Evolutionary conservation across 495 filamentous ascomycete species (phyloP).

Genomic region (Achaetomiella virescens): DNA sequence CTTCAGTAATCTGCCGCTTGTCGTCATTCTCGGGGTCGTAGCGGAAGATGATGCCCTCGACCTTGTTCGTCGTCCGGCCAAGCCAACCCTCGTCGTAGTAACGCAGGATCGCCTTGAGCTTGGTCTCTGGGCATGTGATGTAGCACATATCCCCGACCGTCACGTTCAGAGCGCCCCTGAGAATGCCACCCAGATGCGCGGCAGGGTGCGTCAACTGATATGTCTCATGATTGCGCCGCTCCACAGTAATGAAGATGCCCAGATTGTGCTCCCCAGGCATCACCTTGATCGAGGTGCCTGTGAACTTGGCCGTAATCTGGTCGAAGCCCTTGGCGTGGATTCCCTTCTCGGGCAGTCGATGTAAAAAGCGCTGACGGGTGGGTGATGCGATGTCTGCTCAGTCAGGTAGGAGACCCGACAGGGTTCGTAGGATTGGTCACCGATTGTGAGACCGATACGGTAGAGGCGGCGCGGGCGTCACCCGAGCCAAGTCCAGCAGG

Average conservation of each 20-base stretch:
- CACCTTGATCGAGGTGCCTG: conserved; percentile 87
- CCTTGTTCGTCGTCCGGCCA: conserved; percentile 79
- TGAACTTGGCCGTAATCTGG: conserved; percentile 96
- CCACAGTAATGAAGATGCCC: conserved; percentile 87
- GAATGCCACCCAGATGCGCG: conserved; percentile 83
- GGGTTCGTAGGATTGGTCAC: conserved; percentile 40
- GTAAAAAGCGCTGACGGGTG: conserved; percentile 93
- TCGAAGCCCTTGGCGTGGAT: conserved; percentile 86
- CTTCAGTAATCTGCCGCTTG: conserved; percentile 71
- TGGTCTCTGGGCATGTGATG: conserved; percentile 78
- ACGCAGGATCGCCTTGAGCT: conserved; percentile 81
- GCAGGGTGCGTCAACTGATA: conserved; percentile 93
- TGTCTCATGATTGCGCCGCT: conserved; percentile 73
- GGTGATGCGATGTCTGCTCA: conserved; percentile 97
- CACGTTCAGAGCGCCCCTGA: conserved; percentile 75
- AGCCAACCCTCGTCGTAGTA: conserved; percentile 96
- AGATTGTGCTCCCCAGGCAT: conserved; percentile 87
- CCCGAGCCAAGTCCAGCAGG: conserved; percentile 22
- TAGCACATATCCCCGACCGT: conserved; percentile 84
- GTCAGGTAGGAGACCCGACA: conserved; percentile 84
- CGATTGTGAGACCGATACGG: conserved; percentile 39
- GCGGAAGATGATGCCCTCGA: conserved; percentile 85
- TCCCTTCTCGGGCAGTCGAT: conserved; percentile 90
- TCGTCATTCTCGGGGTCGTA: conserved; percentile 79
- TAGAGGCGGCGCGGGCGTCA: conserved; percentile 35